Percentiles rank a stretch among this genome's conserved stretches.
Evolutionary conservation across 345 rosid species (phyloP).

Genomic region (Corymbia maculata): DNA sequence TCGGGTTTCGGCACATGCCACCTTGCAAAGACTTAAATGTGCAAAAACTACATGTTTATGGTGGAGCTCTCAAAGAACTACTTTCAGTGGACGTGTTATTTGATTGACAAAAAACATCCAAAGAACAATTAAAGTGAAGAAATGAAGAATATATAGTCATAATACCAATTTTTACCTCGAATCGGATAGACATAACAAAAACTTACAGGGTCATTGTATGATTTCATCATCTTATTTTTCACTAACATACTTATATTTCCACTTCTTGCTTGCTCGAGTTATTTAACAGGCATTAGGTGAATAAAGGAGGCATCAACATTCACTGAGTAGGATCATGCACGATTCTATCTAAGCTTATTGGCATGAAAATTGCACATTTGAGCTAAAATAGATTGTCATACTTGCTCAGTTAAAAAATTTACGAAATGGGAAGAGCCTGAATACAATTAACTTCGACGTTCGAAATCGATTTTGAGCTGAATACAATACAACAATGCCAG

Average conservation of each 20-base stretch:
- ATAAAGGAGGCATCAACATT: not conserved
- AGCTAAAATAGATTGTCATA: not conserved
- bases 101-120: not conserved
- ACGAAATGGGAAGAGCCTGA: not conserved
- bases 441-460: not conserved
- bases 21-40: not conserved
- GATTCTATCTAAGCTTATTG: not conserved
- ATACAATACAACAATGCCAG: not conserved
- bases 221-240: not conserved
- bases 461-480: not conserved
- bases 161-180: not conserved
- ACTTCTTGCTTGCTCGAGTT: not conserved
- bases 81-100: not conserved
- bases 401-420: not conserved
- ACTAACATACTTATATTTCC: not conserved
- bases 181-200: not conserved
- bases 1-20: not conserved
- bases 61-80: not conserved
- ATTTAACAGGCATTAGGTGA: not conserved
- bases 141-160: not conserved
- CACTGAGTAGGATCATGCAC: not conserved
- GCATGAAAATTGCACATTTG: not conserved
- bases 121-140: not conserved
- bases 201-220: rapidly evolving
- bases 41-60: not conserved